A percentile compares a stretch with the other conserved stretches of the same genome.
phyloP scores from a whole-genome alignment of 2,329 filamentous ascomycete genomes.

The Fusarium sp. region DNA sequence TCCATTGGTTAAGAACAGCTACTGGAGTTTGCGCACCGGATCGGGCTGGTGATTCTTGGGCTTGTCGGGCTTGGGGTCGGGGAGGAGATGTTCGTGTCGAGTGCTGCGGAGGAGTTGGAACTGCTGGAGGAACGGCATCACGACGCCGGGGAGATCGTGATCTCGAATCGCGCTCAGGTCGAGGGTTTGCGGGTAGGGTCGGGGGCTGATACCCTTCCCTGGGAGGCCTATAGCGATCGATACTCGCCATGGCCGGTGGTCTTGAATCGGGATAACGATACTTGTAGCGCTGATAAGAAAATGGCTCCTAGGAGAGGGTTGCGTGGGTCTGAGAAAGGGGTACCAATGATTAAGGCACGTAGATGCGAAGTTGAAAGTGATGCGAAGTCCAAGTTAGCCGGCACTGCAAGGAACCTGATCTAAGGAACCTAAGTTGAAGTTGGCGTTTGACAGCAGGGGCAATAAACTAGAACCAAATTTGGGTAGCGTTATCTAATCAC shows the following conservation, averaged over 20 bases:
- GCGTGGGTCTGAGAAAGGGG: constrained; percentile 9
- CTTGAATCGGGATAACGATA: constrained; percentile 40
- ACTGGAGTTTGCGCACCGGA: constrained; percentile 50
- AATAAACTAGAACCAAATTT: constrained; percentile 7
- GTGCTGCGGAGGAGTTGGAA: constrained; percentile 66
- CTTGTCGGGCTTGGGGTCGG: constrained; percentile 54
- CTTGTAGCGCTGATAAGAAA: constrained; percentile 16
- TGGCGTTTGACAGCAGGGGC: constrained; percentile 32
- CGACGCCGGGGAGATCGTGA: constrained; percentile 58
- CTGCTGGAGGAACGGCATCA: constrained; percentile 65
- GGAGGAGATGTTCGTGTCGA: constrained; percentile 64
- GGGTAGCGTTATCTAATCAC: constrained; percentile 40
- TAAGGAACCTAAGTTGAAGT: constrained; percentile 40
- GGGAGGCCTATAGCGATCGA: constrained; percentile 65
- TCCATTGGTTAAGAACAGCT: constrained; percentile 74
- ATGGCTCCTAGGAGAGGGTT: constrained; percentile 38
- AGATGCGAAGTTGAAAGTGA: constrained; percentile 15
- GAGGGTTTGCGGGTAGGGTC: constrained; percentile 49
- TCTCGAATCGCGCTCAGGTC: constrained; percentile 56
- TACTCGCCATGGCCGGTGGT: constrained; percentile 60
- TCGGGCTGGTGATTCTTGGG: constrained; percentile 54
- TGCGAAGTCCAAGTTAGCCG: constrained; percentile 12
- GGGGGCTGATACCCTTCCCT: constrained; percentile 67
- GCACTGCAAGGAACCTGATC: constrained; percentile 33
- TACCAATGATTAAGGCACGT: constrained; percentile 10